These are phyloP conservation scores for Aspergillus sp. DNA, from an alignment of 2,329 filamentous ascomycete species.

Conservation along the genomic window DNA sequence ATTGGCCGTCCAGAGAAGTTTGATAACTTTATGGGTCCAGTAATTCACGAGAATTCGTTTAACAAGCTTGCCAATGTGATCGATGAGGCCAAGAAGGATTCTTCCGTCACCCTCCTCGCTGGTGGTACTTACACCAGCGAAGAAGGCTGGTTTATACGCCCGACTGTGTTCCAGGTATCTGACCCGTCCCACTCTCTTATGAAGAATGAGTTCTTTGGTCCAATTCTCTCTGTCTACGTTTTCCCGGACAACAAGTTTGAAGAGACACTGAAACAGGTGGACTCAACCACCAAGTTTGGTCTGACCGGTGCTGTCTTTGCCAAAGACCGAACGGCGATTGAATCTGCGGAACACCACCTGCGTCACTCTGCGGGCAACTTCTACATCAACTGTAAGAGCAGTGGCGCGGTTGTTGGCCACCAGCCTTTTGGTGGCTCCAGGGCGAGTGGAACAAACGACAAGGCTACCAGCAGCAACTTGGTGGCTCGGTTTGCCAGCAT, in stretches of 20 bases:
- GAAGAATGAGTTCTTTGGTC: slow-evolving; percentile 73
- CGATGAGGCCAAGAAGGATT: slow-evolving; percentile 68
- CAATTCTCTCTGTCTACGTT: slow-evolving; percentile 65
- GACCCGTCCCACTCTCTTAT: slow-evolving; percentile 68
- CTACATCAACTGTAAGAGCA: slow-evolving; percentile 41
- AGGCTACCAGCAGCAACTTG: slow-evolving; percentile 59
- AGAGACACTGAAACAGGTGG: slow-evolving; percentile 45
- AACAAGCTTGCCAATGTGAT: slow-evolving; percentile 71
- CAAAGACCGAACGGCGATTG: slow-evolving; percentile 22
- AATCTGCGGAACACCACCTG: slow-evolving; percentile 23
- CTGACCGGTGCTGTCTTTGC: slow-evolving; percentile 33
- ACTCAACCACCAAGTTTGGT: slow-evolving; percentile 24
- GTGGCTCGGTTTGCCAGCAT: slow-evolving; percentile 59
- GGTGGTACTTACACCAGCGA: slow-evolving; percentile 71
- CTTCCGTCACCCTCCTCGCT: slow-evolving; percentile 64
- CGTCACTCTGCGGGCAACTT: slow-evolving; percentile 29
- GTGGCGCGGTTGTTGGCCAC: slow-evolving; percentile 64
- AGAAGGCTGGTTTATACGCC: slow-evolving; percentile 74
- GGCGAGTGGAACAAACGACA: slow-evolving; percentile 65
- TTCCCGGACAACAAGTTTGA: slow-evolving; percentile 65
- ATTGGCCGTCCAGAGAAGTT: slow-evolving; percentile 65
- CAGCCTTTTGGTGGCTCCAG: slow-evolving; percentile 64
- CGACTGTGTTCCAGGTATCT: slow-evolving; percentile 70
- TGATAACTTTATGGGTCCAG: slow-evolving; percentile 74
- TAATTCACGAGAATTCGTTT: slow-evolving; percentile 75